Base-by-base conservation (phyloP, 352 stramenopile genomes). In the Pythium phragmitis region DNA sequence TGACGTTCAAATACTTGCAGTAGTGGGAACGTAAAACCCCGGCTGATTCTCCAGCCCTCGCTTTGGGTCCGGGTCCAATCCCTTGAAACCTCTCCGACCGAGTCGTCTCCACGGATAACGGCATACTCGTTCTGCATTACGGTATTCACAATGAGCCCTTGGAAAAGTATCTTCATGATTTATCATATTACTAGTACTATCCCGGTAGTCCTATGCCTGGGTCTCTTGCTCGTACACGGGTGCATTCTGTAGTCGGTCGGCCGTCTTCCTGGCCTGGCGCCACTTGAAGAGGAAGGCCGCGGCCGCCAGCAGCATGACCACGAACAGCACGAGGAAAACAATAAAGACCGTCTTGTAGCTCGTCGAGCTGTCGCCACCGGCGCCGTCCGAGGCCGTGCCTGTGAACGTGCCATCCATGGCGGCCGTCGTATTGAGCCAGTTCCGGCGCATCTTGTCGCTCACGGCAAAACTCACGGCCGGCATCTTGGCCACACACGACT, bases 261-360 rank as follows among this genome's bases (percentile, higher is more conserved):
- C 21, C 33, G 23, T 17, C 21, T 66, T 64, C 53, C 69, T 77
- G 13, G 33, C 42, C 6, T 68, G 64, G 48, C 72, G 55, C 34
- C 63, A 81, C 45, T 68, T 69, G 63, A 68, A 65, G 14, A 64
- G 52, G 23, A 85, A 77, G 46, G 67, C 64, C 17, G 1, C 48
- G n/a, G 69, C 73, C 14, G 72, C 30, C 3, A 61, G 23, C 17
- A 74, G 42, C 14, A 66, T 55, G 8, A 74, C 13, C 2, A 78
- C 37, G 19, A 84, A 84, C 17, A 84, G 67, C 30, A 73, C 64
- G 12, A 75, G 51, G 58, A 84, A 79, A 23, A 79, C 69, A 64
- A 85, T 74, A 57, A 85, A 85, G 14, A 61, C 56, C 2, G 55
- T 65, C 69, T 79, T 82, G 67, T 77, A 85, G 26, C 26, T 28